These are phyloP conservation scores for Paracorniculantispora psalliotae DNA, from an alignment of 2,329 filamentous ascomycete genomes.

Conservation along the genomic window DNA sequence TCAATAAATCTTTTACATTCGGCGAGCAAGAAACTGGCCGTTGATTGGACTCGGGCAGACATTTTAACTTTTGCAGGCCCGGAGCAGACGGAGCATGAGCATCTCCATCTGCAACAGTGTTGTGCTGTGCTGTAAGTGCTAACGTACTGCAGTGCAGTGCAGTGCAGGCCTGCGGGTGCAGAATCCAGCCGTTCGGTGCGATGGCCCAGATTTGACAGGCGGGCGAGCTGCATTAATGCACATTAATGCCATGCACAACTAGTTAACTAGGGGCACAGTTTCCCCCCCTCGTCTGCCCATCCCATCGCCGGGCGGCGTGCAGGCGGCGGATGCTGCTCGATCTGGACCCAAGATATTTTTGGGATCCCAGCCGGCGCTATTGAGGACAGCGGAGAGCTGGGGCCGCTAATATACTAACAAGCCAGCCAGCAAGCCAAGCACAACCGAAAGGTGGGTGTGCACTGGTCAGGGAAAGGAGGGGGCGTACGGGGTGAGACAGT, in stretches of 20 bases:
- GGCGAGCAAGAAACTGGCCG: no score
- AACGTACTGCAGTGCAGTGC: no score
- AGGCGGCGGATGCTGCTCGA: slow-evolving; percentile 9
- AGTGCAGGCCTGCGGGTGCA: neutral
- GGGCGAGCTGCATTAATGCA: slow-evolving; percentile 9
- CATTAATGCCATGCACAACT: slow-evolving; percentile 10
- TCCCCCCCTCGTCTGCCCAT: no score
- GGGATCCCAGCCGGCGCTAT: slow-evolving; percentile 9
- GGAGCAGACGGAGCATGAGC: neutral
- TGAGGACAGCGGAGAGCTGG: neutral
- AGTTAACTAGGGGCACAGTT: no score
- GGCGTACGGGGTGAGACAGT: neutral
- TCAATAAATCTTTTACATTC: neutral
- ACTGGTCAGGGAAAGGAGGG: no score
- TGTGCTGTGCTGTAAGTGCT: slow-evolving; percentile 6
- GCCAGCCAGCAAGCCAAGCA: no score
- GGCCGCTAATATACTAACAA: neutral
- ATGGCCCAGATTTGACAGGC: slow-evolving; percentile 5
- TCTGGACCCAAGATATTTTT: slow-evolving; percentile 4
- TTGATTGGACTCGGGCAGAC: no score
- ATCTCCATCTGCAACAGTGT: no score
- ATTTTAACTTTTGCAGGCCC: neutral
- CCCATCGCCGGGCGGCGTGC: no score
- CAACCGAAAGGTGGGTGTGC: no score
- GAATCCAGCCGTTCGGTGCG: neutral